Evolutionary conservation across 352 stramenopile genomes (phyloP).

Genomic region (Phytophthora pini): DNA sequence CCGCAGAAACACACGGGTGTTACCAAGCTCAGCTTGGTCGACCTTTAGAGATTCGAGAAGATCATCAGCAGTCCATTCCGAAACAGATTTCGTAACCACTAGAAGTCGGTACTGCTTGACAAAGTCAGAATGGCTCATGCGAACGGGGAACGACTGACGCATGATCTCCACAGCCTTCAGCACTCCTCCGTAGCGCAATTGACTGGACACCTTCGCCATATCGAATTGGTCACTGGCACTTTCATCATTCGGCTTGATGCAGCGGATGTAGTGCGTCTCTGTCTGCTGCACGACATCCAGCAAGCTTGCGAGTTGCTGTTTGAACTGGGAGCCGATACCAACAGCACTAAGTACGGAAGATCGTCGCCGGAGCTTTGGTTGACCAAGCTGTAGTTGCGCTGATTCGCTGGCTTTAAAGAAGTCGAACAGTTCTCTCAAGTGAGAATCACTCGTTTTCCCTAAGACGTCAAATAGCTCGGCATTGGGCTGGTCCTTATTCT

Average conservation of each 20-base stretch:
- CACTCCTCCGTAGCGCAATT: conserved; percentile 86
- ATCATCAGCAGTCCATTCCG: conserved; percentile 30
- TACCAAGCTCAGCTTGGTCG: conserved; percentile 63
- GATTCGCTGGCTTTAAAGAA: conserved; percentile 72
- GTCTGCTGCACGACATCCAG: conserved; percentile 95
- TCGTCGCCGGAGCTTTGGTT: conserved; percentile 61
- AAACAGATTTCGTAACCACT: conserved; percentile 5
- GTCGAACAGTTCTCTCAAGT: conserved; percentile 69
- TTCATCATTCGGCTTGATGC: conserved; percentile 98
- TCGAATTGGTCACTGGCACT: conserved; percentile 93
- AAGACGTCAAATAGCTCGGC: conserved; percentile 75
- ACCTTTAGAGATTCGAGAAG: conserved; percentile 47
- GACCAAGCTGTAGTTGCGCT: conserved; percentile 34
- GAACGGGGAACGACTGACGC: conserved; percentile 83
- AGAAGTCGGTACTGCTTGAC: conserved; percentile 59
- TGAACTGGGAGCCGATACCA: conserved; percentile 93
- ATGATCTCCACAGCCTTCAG: conserved; percentile 88
- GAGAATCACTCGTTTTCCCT: conserved; percentile 63
- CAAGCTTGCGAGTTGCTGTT: conserved; percentile 92
- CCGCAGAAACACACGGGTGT: conserved; percentile 73
- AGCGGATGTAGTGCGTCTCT: conserved; percentile 98
- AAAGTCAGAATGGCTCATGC: conserved; percentile 77
- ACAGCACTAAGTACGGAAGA: conserved; percentile 75
- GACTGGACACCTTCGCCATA: conserved; percentile 68
- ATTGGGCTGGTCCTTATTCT: conserved; percentile 90